phyloP scores from a whole-genome alignment of 2,329 filamentous ascomycete species.

The Zasmidium citrigriseum region DNA sequence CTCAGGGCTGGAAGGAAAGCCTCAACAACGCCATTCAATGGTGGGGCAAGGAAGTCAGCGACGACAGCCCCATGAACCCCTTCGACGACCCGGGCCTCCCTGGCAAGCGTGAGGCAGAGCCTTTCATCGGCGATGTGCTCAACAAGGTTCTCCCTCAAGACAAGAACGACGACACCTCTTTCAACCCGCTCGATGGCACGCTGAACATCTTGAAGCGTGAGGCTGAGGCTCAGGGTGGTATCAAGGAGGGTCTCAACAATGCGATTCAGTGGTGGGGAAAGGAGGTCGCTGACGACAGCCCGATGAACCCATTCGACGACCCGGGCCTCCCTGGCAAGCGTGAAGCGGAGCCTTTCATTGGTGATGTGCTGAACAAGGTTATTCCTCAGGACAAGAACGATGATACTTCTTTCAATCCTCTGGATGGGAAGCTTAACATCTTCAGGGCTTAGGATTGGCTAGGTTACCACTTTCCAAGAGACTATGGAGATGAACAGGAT shows the following conservation, averaged over 20 bases:
- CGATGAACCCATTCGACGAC: not conserved
- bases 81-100: not conserved
- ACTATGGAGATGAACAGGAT: too few species aligned
- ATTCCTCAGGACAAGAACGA: not conserved
- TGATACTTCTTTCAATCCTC: not conserved
- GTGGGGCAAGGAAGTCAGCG: not conserved
- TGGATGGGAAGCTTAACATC: not conserved
- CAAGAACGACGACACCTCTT: not conserved
- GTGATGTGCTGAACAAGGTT: not conserved
- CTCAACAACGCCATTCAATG: not conserved
- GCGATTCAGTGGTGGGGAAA: slow-evolving; percentile 1
- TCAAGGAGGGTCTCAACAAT: not conserved
- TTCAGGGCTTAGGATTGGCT: not conserved
- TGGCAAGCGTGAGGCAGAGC: not conserved
- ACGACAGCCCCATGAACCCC: not conserved
- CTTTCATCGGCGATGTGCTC: not conserved
- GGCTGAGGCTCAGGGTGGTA: not conserved
- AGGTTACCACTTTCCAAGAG: too few species aligned
- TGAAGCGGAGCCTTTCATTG: not conserved
- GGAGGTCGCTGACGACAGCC: not conserved
- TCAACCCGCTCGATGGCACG: not conserved
- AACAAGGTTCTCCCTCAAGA: not conserved
- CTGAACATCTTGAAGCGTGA: not conserved
- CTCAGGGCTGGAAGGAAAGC: not conserved
- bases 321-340: not conserved